These are phyloP conservation scores for Omphalotus guepiniiformis DNA, from an alignment of 768 basidiomycete species.

Conservation along the genomic window DNA sequence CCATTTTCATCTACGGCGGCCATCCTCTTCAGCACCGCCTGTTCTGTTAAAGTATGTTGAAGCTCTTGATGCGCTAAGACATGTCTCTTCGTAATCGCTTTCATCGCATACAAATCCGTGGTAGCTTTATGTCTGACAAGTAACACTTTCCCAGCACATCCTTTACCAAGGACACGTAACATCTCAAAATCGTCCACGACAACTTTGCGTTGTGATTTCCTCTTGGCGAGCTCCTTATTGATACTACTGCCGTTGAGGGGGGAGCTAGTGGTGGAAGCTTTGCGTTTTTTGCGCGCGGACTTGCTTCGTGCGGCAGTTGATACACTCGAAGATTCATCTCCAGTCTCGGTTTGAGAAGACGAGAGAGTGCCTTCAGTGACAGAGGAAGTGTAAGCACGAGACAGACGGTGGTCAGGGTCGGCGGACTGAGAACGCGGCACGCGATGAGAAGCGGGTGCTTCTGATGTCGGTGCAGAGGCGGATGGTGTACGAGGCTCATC, in stretches of 20 bases:
- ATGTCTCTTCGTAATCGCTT: constrained; percentile 97
- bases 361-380: constrained; percentile 30
- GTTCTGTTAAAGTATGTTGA: constrained; percentile 94
- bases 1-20: constrained; percentile 58
- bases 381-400: constrained; percentile 56
- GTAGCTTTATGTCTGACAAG: constrained; percentile 80
- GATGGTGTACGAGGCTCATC: constrained; percentile 5
- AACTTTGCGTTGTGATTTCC: constrained; percentile 69
- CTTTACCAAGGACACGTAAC: constrained; percentile 94
- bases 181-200: constrained; percentile 93
- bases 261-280: constrained; percentile 17
- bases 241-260: constrained; percentile 17
- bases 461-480: constrained; percentile 25
- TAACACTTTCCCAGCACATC: constrained; percentile 95
- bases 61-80: constrained; percentile 96
- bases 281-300: constrained; percentile 49
- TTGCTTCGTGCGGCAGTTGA: constrained; percentile 47
- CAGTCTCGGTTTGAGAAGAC: constrained; percentile 59
- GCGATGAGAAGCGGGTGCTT: constrained; percentile 35
- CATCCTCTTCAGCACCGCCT: constrained; percentile 92
- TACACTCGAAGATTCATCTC: constrained; percentile 64
- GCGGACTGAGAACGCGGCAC: constrained; percentile 79
- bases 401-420: constrained; percentile 65
- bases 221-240: constrained; percentile 27
- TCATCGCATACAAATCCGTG: constrained; percentile 80